Base-by-base conservation (phyloP, 208 protist genomes). In the Trypanosoma melophagium region DNA sequence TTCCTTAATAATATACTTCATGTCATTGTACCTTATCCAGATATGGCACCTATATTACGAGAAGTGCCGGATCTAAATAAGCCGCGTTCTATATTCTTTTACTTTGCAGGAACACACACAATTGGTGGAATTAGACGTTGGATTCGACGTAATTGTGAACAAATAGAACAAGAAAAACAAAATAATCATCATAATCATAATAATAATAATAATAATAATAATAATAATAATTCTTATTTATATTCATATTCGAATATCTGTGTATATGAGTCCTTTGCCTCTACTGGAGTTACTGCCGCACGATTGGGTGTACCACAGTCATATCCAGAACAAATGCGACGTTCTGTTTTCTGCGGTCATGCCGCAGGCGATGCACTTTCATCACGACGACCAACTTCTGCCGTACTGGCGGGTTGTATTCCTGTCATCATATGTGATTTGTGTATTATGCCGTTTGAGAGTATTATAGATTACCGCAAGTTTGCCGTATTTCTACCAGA, bases 61-160 rank as follows among this genome's bases (percentile, higher is more conserved):
- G 22, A 72, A 54, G 4, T 24, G n/a, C 12, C 12, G 3, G n/a
- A 17, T 24, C 13, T 19, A 21, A 50, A 22, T 22, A 28, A n/a
- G 8, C 10, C 63, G 14, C 56, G 69, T 12, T 4, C 9, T 17
- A 71, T 54, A 22, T 52, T 69, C 7, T 62, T 71, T 52, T 74
- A 60, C 31, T 69, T 74, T 41, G 45, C 69, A 17, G 69, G 69
- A 9, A 74, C 69, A 3, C 50, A 54, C 52, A 74, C 69, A 12
- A 74, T 74, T 52, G 69, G 69, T 41, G 69, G 69, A n/a, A 66
- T 74, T 59, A 40, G 69, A 10, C 55, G 69, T 19, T 74, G 69
- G 69, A 74, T 74, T 58, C 66, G 70, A 17, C 53, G 56, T 10
- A 69, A 52, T 22, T 62, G 65, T 42, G n/a, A 72, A 21, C 47